Evolutionary conservation across 805 yeast species (phyloP).

Genomic region (Zygotorulaspora chibaensis): DNA sequence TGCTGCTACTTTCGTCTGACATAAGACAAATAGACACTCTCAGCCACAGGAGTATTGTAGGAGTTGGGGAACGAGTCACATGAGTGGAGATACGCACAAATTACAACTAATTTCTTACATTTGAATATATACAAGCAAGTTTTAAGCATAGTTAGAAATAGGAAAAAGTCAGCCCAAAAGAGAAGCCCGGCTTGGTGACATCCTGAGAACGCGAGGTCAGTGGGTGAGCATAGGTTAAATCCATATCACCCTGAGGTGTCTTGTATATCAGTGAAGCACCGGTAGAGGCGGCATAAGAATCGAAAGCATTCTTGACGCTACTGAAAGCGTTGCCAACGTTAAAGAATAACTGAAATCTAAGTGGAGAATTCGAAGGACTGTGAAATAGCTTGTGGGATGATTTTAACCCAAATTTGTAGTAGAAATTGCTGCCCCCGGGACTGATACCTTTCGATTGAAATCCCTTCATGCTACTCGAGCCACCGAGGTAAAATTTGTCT

Average conservation of each 20-base stretch:
- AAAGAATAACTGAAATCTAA: constrained; percentile 57
- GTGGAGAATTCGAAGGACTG: constrained; percentile 40
- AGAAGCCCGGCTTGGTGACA: constrained; percentile 50
- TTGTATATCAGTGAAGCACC: constrained; percentile 53
- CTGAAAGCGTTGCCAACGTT: constrained; percentile 49
- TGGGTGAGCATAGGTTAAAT: constrained; percentile 53
- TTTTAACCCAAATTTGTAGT: constrained; percentile 47
- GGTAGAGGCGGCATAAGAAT: constrained; percentile 38
- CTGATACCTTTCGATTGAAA: constrained; percentile 60
- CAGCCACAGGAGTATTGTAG: too few relatives aligned
- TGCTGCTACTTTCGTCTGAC: too few relatives aligned
- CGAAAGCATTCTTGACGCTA: constrained; percentile 18
- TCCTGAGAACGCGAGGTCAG: constrained; percentile 44
- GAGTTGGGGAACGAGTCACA: too few relatives aligned
- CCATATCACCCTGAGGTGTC: constrained; percentile 50
- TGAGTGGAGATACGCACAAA: too few relatives aligned
- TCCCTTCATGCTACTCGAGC: constrained; percentile 57
- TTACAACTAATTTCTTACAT: not conserved
- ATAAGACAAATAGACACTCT: too few relatives aligned
- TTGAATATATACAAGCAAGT: not conserved
- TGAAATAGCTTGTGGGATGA: constrained; percentile 54
- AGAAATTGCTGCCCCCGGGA: constrained; percentile 54
- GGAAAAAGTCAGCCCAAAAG: constrained; percentile 48
- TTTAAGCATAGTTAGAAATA: constrained; percentile 32
- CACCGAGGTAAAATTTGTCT: constrained; percentile 75